Evolutionary conservation across 2,329 filamentous ascomycete genomes (phyloP).

Genomic region (Hymenoscyphus fructigenus): DNA sequence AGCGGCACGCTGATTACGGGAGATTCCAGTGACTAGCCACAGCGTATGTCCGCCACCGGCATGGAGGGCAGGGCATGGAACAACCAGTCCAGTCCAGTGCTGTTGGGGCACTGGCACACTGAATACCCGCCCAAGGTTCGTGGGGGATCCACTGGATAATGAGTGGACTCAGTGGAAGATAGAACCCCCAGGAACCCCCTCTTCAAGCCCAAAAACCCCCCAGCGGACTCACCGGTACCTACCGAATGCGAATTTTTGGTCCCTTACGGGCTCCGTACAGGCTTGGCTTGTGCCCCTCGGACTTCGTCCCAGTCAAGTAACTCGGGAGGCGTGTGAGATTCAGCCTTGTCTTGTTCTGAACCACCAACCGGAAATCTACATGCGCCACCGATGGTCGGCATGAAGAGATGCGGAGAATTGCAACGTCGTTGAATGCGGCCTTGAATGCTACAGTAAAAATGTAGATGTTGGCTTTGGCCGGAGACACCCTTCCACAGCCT

Average conservation of each 20-base stretch:
- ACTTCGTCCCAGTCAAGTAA: constrained; percentile 3
- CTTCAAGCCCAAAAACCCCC: not conserved
- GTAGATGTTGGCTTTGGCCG: not conserved
- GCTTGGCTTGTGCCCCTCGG: not conserved
- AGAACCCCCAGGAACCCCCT: not conserved
- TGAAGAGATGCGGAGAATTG: not conserved
- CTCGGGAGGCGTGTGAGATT: constrained; percentile 4
- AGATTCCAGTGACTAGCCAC: not conserved
- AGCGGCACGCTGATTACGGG: constrained; percentile 3
- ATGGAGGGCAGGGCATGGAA: not conserved
- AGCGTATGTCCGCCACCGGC: not conserved
- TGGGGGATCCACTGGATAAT: not conserved
- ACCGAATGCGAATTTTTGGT: not conserved
- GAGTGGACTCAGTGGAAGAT: not conserved
- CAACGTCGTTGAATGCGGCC: not conserved
- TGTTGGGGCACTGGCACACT: not conserved
- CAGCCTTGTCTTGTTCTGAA: constrained; percentile 7
- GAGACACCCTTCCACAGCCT: not conserved
- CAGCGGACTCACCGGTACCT: not conserved
- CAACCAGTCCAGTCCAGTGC: not conserved
- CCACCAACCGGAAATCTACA: not conserved
- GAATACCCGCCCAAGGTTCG: not conserved
- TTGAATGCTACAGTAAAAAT: not conserved
- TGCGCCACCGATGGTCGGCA: constrained; percentile 5
- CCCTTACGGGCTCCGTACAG: not conserved